Base-by-base conservation (phyloP, 192 early-diverging fungal genomes). In the Tieghemiomyces parasiticus region DNA sequence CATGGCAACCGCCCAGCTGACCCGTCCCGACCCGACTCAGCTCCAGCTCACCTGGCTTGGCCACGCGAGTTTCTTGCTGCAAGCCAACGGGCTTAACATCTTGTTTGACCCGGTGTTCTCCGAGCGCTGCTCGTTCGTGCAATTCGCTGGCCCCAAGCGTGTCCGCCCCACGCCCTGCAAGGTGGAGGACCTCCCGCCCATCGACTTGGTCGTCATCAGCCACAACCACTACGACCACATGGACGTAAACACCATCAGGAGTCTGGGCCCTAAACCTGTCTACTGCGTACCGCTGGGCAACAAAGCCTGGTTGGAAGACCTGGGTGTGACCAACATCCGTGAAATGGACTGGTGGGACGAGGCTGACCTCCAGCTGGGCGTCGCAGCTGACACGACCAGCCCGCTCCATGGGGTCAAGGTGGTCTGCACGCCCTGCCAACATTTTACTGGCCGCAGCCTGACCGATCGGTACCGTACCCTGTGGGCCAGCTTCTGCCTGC, bases 211-310 rank as follows among this genome's bases (percentile, higher is more conserved):
- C 9, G 68, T 91, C 8, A 79, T 93, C 31, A 81, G 77, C 32
- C 91, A 93, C 66, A 91, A 90, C 67, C 91, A 93, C 62, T 94
- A 91, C 65, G 91, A 91, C 64, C 89, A 91, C 54, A 61, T 90
- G 62, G 90, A 93, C 67, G 60, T 79, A 60, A 60, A 71, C 34
- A 87, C 84, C 19, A 75, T 89, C 45, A 64, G 73, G 31, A 62
- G 65, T 10, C 65, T 92, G 10, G 70, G 68, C 1, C 64, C 65
- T 25, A 59, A 68, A 34, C 74, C 77, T 51, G 71, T 68, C 30
- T 90, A 81, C 56, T 89, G 79, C 65, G 85, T 87, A 16, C 87
- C 91, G 16, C 71, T 93, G 22, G 89, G 85, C 2, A 90, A 89
- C 64, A 81, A 78, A 29, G 28, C 52, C 0, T 83, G 84, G 69